phyloP scores from a whole-genome alignment of 768 basidiomycete species.

The Termitomyces sp. region DNA sequence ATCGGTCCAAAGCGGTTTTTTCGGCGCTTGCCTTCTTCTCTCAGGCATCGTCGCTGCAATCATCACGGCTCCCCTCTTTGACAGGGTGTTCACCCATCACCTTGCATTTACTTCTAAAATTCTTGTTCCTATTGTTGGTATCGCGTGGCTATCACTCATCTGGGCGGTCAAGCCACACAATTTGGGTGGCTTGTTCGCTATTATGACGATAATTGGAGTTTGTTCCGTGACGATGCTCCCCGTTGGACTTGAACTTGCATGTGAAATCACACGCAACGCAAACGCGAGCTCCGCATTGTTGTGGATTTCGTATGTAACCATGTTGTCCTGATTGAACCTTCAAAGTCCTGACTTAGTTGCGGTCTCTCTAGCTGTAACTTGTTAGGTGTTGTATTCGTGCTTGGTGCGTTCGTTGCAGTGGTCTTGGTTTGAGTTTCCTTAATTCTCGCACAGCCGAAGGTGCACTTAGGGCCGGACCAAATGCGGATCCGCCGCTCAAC shows the following conservation, averaged over 20 bases:
- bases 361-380: slow-evolving; percentile 50
- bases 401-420: slow-evolving; percentile 36
- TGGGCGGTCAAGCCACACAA: slow-evolving; percentile 79
- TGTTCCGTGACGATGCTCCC: slow-evolving; percentile 68
- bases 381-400: slow-evolving; percentile 53
- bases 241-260: slow-evolving; percentile 69
- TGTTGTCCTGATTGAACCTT: background rate
- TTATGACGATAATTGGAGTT: slow-evolving; percentile 66
- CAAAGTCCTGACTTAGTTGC: background rate
- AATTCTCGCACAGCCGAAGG: slow-evolving; percentile 42
- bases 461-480: slow-evolving; percentile 56
- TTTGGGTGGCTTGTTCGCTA: slow-evolving; percentile 49
- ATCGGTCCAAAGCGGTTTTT: slow-evolving; percentile 54
- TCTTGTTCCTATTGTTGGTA: slow-evolving; percentile 55
- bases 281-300: slow-evolving; percentile 71
- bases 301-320: slow-evolving; percentile 60
- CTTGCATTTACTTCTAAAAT: slow-evolving; percentile 55
- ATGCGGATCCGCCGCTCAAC: slow-evolving; percentile 65
- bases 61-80: slow-evolving; percentile 68
- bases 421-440: background rate
- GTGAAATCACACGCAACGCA: slow-evolving; percentile 75
- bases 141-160: slow-evolving; percentile 66
- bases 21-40: slow-evolving; percentile 63
- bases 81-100: slow-evolving; percentile 75
- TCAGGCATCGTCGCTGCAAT: slow-evolving; percentile 67